A percentile compares a stretch with the other conserved stretches of the same genome.
phyloP scores from a whole-genome alignment of 1,284 basidiomycete genomes.

The Fomitopsis palustris region DNA sequence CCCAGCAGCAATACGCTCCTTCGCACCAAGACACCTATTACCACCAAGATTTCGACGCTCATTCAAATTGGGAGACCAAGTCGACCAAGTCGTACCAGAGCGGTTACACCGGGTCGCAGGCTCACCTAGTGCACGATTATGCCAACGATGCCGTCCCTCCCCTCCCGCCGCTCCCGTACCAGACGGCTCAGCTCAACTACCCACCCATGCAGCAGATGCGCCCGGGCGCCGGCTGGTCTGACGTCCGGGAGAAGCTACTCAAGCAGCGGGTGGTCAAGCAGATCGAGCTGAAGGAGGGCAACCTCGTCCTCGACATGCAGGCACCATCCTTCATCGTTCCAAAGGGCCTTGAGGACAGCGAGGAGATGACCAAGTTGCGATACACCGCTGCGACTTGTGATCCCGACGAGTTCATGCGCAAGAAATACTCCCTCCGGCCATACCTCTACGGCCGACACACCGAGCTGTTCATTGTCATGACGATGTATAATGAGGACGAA shows the following conservation, averaged over 20 bases:
- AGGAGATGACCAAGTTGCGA: conserved; percentile 83
- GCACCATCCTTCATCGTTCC: conserved; percentile 80
- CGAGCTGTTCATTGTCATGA: conserved; percentile 94
- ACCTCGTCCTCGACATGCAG: conserved; percentile 78
- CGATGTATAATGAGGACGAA: conserved; percentile 96
- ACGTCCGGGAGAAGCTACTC: conserved; percentile 72
- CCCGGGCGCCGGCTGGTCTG: conserved; percentile 61
- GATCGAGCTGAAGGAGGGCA: conserved; percentile 79
- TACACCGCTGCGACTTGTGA: conserved; percentile 95
- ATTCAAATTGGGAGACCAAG: conserved; percentile 57
- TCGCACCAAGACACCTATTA: conserved; percentile 17
- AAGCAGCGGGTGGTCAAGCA: conserved; percentile 76
- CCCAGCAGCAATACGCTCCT: conserved; percentile 13
- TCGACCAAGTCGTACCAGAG: conserved; percentile 64
- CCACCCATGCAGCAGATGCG: conserved; percentile 51
- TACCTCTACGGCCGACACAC: conserved; percentile 84
- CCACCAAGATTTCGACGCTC: conserved; percentile 33
- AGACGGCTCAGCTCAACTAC: conserved; percentile 47
- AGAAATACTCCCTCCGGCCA: conserved; percentile 80
- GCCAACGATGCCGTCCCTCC: conserved; percentile 45
- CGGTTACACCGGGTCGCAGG: conserved; percentile 64
- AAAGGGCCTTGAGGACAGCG: conserved; percentile 52
- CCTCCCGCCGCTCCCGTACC: conserved; percentile 47
- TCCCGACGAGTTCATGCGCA: conserved; percentile 82
- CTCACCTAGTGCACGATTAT: conserved; percentile 60